Evolutionary conservation across 495 filamentous ascomycete species (phyloP).

Genomic region (Hypoxylon crocopeplum): DNA sequence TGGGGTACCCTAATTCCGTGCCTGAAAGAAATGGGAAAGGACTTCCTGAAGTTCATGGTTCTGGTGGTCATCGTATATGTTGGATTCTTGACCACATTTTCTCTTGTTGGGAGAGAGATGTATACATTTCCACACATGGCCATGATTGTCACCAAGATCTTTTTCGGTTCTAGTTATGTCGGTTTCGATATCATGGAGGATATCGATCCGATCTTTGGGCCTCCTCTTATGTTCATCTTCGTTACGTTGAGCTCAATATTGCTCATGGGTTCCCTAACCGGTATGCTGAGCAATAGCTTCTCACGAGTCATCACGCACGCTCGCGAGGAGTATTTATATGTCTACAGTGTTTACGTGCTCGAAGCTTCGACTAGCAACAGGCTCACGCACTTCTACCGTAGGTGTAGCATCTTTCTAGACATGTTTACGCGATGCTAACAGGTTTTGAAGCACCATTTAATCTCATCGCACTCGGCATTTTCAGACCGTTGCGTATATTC

Average conservation of each 20-base stretch:
- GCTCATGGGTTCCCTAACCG: slow-evolving; percentile 89
- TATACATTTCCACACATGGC: slow-evolving; percentile 80
- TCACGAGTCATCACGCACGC: slow-evolving; percentile 74
- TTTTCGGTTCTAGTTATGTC: slow-evolving; percentile 75
- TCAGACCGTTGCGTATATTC: slow-evolving; percentile 82
- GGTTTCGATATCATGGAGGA: slow-evolving; percentile 71
- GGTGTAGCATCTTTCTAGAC: slow-evolving; percentile 33
- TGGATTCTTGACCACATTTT: slow-evolving; percentile 92
- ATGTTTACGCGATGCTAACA: slow-evolving; percentile 33
- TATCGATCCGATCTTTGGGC: slow-evolving; percentile 59
- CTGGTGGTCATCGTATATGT: slow-evolving; percentile 84
- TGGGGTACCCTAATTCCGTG: slow-evolving; percentile 89
- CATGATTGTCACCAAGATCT: slow-evolving; percentile 87
- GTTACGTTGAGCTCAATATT: slow-evolving; percentile 88
- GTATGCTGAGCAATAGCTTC: slow-evolving; percentile 88
- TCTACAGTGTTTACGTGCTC: slow-evolving; percentile 77
- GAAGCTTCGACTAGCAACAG: slow-evolving; percentile 80
- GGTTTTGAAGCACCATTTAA: slow-evolving; percentile 61
- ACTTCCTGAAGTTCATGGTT: slow-evolving; percentile 88
- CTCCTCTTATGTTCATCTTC: slow-evolving; percentile 81
- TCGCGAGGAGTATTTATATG: slow-evolving; percentile 87
- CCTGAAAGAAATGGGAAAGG: slow-evolving; percentile 92
- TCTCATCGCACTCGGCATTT: slow-evolving; percentile 79
- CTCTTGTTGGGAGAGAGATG: slow-evolving; percentile 79
- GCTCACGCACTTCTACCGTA: slow-evolving; percentile 80